Percentiles rank a stretch among this genome's conserved stretches.
Evolutionary conservation across 495 filamentous ascomycete genomes (phyloP).

Genomic region (Darksidea phi): DNA sequence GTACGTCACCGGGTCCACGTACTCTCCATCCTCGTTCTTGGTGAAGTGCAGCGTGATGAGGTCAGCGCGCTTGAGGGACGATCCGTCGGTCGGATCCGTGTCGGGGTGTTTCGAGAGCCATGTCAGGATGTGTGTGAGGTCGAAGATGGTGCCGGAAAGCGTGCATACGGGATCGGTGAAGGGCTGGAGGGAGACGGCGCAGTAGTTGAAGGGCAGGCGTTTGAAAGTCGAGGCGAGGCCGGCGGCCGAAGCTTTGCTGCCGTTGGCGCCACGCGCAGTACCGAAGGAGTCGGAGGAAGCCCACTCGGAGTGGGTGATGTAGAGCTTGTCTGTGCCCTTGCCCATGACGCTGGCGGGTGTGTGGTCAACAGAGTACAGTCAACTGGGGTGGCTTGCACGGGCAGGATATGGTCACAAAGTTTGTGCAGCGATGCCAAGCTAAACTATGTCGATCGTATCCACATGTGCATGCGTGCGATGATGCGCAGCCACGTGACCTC

Average conservation of each 20-base stretch:
- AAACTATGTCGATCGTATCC: no score
- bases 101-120: slow-evolving; percentile 91
- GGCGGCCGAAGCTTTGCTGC: slow-evolving; percentile 41
- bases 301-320: slow-evolving; percentile 40
- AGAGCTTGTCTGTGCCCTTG: slow-evolving; percentile 38
- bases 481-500: no score
- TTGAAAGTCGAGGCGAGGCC: slow-evolving; percentile 68
- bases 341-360: slow-evolving; percentile 31
- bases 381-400: no score
- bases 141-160: slow-evolving; percentile 44
- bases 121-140: slow-evolving; percentile 51
- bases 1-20: slow-evolving; percentile 93
- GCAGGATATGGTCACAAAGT: no score
- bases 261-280: slow-evolving; percentile 26
- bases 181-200: slow-evolving; percentile 90
- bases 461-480: no score
- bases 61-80: slow-evolving; percentile 72
- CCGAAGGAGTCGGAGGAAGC: slow-evolving; percentile 31
- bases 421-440: no score
- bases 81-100: slow-evolving; percentile 80
- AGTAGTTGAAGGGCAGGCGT: slow-evolving; percentile 96
- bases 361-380: no score
- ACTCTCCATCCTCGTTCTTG: slow-evolving; percentile 90
- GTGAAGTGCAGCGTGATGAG: slow-evolving; percentile 88
- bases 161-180: slow-evolving; percentile 51